Conservation (phyloP, 371 early-diverging fungal species). For the Catenaria anguillulae region DNA sequence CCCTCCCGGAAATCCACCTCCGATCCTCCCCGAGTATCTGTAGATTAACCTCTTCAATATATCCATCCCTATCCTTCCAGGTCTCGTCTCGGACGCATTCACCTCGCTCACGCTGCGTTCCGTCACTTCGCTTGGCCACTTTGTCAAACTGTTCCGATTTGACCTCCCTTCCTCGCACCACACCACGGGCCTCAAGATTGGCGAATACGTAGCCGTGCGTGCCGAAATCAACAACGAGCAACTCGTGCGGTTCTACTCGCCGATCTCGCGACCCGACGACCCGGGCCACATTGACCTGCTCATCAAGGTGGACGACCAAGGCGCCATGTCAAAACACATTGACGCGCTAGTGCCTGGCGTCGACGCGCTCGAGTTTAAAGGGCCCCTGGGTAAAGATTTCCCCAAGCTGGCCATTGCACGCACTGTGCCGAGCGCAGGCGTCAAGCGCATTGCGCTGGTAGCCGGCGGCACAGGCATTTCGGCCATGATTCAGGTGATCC, state of each 20-base stretch:
- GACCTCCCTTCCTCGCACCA: slow-evolving; percentile 1
- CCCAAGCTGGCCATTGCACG: not conserved
- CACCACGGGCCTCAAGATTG: not conserved
- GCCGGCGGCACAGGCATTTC: slow-evolving; percentile 4
- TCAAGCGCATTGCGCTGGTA: not conserved
- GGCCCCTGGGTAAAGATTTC: not conserved
- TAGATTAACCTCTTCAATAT: too few species aligned
- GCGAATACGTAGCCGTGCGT: slow-evolving; percentile 5
- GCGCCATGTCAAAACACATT: slow-evolving; percentile 2
- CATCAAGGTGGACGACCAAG: slow-evolving; percentile 6
- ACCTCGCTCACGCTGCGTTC: not conserved
- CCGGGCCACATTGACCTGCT: slow-evolving; percentile 5
- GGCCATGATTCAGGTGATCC: slow-evolving; percentile 5
- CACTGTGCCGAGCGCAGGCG: not conserved
- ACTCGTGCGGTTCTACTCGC: slow-evolving; percentile 4
- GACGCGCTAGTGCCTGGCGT: not conserved
- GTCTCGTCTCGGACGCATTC: not conserved
- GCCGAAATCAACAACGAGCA: slow-evolving; percentile 1
- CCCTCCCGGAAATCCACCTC: too few species aligned
- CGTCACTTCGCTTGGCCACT: not conserved
- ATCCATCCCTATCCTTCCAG: not conserved
- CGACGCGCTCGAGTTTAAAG: slow-evolving; percentile 7
- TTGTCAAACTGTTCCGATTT: slow-evolving; percentile 3
- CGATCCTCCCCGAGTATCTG: too few species aligned
- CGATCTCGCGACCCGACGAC: not conserved